Evolutionary conservation across 306 rosid species (phyloP).

Genomic region (Acacia confusa): DNA sequence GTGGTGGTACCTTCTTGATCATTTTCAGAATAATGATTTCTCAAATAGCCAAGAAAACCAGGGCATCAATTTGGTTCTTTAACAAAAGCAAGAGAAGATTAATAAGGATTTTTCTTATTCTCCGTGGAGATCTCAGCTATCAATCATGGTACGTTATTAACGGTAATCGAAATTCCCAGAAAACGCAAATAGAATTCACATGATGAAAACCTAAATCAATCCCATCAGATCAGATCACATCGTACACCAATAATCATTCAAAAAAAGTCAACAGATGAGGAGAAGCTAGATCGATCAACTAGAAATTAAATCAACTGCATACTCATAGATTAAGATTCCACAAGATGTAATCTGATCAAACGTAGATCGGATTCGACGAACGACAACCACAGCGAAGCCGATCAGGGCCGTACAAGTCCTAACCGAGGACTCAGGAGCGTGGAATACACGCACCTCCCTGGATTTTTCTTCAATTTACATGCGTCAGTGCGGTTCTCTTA

Average conservation of each 20-base stretch:
- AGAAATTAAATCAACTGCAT: not conserved
- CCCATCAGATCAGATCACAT: not conserved
- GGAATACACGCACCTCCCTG: conserved; percentile 26
- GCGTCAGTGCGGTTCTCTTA: not conserved
- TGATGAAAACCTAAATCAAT: conserved; percentile 17
- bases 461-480: not conserved
- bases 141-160: not conserved
- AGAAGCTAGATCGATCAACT: not conserved
- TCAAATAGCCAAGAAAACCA: not conserved
- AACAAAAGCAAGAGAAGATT: conserved; percentile 25
- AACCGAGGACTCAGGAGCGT: conserved; percentile 25
- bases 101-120: not conserved
- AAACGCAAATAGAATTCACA: conserved; percentile 1
- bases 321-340: conserved; percentile 23
- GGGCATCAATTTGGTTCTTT: not conserved
- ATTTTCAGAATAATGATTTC: not conserved
- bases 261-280: not conserved
- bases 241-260: not conserved
- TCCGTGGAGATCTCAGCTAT: not conserved
- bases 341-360: not conserved
- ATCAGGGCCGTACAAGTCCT: not conserved
- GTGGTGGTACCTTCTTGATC: not conserved
- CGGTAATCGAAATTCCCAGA: not conserved
- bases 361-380: conserved; percentile 22
- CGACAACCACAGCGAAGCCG: conserved; percentile 4